phyloP scores from a whole-genome alignment of 2,329 filamentous ascomycete genomes.

The Fusarium sp. region DNA sequence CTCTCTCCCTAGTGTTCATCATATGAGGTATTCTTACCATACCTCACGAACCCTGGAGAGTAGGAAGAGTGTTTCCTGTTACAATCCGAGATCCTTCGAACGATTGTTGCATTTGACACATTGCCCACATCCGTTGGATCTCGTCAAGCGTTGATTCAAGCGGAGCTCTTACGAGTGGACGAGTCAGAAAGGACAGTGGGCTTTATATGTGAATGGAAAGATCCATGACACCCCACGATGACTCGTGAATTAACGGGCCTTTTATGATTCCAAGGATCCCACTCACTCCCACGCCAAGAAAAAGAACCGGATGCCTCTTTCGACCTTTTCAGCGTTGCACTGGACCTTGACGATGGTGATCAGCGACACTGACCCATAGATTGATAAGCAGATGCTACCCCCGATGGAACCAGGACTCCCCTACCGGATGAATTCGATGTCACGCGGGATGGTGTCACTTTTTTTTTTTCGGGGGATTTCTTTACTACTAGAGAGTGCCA shows the following conservation, averaged over 20 bases:
- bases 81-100: neutral
- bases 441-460: neutral
- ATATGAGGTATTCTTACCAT: neutral
- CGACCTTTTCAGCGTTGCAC: neutral
- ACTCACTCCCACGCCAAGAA: neutral
- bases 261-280: neutral
- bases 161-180: neutral
- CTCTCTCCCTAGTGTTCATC: neutral
- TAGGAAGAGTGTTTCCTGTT: neutral
- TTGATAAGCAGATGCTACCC: neutral
- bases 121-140: neutral
- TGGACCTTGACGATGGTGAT: neutral
- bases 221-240: neutral
- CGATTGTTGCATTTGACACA: neutral
- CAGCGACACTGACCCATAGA: neutral
- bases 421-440: neutral
- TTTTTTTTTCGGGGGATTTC: neutral
- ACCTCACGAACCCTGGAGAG: neutral
- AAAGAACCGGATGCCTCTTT: neutral
- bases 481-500: neutral
- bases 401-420: neutral
- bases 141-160: neutral
- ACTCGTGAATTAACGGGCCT: neutral
- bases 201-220: neutral
- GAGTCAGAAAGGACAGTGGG: neutral